These are phyloP conservation scores for Platanthera guangdongensis DNA, from an alignment of 106 monocot genomes.

Conservation along the genomic window DNA sequence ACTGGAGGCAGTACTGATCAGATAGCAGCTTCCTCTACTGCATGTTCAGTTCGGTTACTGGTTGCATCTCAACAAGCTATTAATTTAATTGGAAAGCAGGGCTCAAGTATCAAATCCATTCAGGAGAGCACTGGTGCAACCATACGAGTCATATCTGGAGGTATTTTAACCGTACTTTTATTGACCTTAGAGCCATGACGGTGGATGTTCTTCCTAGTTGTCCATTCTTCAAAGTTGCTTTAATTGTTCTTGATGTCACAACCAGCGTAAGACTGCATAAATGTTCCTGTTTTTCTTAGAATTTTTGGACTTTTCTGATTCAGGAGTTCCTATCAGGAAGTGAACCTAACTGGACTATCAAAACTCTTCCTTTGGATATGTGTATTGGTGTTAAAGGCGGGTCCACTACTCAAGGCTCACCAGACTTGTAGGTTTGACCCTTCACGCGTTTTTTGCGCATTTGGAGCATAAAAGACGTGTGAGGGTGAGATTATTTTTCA, in stretches of 20 bases:
- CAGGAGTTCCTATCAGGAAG: neutral
- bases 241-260: neutral
- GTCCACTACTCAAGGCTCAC: too few relatives aligned
- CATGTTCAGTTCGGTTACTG: conserved; percentile 51
- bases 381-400: too few relatives aligned
- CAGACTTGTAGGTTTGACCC: too few relatives aligned
- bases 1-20: conserved; percentile 23
- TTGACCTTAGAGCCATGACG: neutral
- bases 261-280: neutral
- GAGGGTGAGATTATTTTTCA: too few relatives aligned
- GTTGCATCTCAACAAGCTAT: conserved; percentile 66
- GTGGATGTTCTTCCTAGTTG: neutral
- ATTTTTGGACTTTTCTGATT: neutral
- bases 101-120: conserved; percentile 65
- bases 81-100: conserved; percentile 86
- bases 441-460: too few relatives aligned
- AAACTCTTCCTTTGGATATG: neutral
- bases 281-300: neutral
- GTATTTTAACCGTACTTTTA: conserved; percentile 19
- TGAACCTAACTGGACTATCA: neutral
- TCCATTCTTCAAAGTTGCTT: neutral
- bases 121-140: conserved; percentile 66
- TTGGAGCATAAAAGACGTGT: too few relatives aligned
- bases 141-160: conserved; percentile 60
- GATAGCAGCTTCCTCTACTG: neutral